Evolutionary conservation across 768 basidiomycete genomes (phyloP), one percentile per base, ranked within the genome.

Genomic region (Scleroderma bovista): DNA sequence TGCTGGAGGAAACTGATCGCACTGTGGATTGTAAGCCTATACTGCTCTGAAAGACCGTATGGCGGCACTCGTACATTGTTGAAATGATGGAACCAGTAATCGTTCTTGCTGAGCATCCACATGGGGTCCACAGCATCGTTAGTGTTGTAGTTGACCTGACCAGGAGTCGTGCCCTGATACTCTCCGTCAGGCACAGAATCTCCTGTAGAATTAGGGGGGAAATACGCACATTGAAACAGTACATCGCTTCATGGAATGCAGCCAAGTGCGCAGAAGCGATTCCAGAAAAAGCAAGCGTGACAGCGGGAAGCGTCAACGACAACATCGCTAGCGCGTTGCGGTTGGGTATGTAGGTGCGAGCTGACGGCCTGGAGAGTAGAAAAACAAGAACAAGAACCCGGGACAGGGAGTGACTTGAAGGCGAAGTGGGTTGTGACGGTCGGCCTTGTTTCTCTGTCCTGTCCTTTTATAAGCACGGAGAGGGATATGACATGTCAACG

Each of bases 1-100:
- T 5, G 59, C 67, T 2, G 75, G 75, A 5, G 75, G 75, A 54
- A 76, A 74, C 51, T 72, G 60, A 50, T 76, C 73, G 51, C 75
- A 76, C 74, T 75, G 64, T 15, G 9, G 26, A 29, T 29, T 9
- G 26, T 29, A 29, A 29, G 26, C 9, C 26, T 29, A 29, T 29
- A 9, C 26, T 4, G 26, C n/a, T n/a, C n/a, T 29, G 26, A 29
- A 47, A 50, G 42, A 50, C 39, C 23, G 29, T 47, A 32, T 46
- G 38, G 34, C 69, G 70, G 60, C 48, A 9, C 26, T 76, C 76
- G 17, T 16, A 51, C 53, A 26, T 42, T 20, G 19, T 54, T 54
- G 6, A 52, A 12, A 38, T 54, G 53, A 31, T 54, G 53, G 22
- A 54, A 72, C 75, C 76, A 79, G 71, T 75, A 79, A 16, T 71